Evolutionary conservation across 352 stramenopile species (phyloP), one percentile per base, ranked within the genome.

Genomic region (Phytophthora meadii): DNA sequence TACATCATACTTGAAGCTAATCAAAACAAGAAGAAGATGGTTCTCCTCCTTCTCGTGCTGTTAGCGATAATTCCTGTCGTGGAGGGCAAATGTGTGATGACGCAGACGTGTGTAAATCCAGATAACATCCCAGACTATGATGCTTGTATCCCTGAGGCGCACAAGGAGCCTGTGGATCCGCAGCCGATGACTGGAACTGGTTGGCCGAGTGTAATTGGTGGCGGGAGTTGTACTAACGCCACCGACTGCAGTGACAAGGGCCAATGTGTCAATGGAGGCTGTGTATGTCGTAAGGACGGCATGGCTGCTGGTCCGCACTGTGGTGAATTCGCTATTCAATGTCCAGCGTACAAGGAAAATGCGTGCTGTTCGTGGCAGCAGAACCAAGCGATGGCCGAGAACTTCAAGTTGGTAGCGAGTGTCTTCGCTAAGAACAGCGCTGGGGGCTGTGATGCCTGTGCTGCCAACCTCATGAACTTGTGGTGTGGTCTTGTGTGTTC

Each of bases 281-380:
- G 87, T 40, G 66, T 74, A 5, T 95, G 87, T 61, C 72, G 68
- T 15, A 47, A 76, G 11, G 84, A 93, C 57, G 87, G 87, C 54
- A 82, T 95, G 65, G 66, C 82, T 6, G 84, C 87, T 2, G 87
- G 87, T 7, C 66, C 82, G n/a, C 82, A 90, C 59, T 95, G 87
- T 68, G 62, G 87, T 27, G 70, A 89, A 42, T 89, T 86, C 45
- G 59, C 76, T 46, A 88, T 95, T 60, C 87, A 96, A 56, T 97
- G 90, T 55, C 90, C 90, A n/a, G 84, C 89, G 39, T 96, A 96
- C 72, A 77, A 78, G 37, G 72, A 83, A 51, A 56, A 68, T 1
- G 86, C 88, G 5, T 97, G 90, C 68, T 97, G 90, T 68, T 91
- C 87, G 48, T 97, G 90, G 90, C 87, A 97, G 67, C 90, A 97